A percentile compares a stretch with the other conserved stretches of the same genome.
These are phyloP conservation scores for Cladosporium sp. DNA, from an alignment of 2,329 filamentous ascomycete species.

Conservation along the genomic window DNA sequence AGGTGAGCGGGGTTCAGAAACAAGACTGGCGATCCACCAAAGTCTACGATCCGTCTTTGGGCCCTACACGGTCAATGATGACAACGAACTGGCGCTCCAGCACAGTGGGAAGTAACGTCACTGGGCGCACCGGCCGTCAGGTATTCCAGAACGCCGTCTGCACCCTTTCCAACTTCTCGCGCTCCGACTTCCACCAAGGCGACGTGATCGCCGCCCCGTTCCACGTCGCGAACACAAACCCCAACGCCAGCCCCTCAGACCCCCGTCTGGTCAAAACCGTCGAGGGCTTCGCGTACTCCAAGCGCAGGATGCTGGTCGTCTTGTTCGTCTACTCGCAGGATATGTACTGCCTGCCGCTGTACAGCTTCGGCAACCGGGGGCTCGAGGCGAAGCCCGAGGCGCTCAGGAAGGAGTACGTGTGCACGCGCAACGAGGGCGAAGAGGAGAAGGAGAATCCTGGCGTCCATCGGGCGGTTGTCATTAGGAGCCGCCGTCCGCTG, in stretches of 20 bases:
- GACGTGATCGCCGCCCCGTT: slow-evolving; percentile 17
- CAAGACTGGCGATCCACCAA: not conserved
- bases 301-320: slow-evolving; percentile 18
- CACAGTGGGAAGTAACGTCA: not conserved
- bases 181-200: slow-evolving; percentile 14
- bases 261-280: slow-evolving; percentile 1
- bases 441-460: not conserved
- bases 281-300: slow-evolving; percentile 14
- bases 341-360: slow-evolving; percentile 17
- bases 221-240: slow-evolving; percentile 16
- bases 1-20: too few relatives aligned
- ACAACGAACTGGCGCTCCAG: not conserved
- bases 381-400: not conserved
- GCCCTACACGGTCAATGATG: slow-evolving; percentile 10
- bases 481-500: not conserved
- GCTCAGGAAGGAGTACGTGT: slow-evolving; percentile 14
- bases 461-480: not conserved
- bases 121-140: not conserved
- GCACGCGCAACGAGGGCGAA: slow-evolving; percentile 2
- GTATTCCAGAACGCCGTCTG: not conserved
- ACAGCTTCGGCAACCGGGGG: slow-evolving; percentile 7
- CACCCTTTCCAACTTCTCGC: slow-evolving; percentile 7
- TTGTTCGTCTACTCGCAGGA: slow-evolving; percentile 13
- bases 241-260: slow-evolving; percentile 5
- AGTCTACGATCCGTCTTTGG: slow-evolving; percentile 11